Conservation (phyloP, 768 basidiomycete genomes). For the Rhodotorula paludigena region DNA sequence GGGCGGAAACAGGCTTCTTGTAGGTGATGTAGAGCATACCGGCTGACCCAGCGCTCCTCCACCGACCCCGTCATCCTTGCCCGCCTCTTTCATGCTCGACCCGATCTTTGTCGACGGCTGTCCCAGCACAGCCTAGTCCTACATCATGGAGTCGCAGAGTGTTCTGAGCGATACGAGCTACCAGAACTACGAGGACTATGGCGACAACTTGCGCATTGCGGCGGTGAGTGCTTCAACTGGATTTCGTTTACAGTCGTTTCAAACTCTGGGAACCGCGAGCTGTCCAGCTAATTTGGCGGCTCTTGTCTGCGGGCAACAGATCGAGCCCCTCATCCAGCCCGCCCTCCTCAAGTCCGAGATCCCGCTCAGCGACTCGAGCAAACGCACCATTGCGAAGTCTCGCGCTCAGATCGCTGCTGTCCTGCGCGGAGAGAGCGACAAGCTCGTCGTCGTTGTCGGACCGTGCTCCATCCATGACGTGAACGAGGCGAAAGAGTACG, state of each 20-base stretch:
- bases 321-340: constrained; percentile 33
- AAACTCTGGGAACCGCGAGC: no score
- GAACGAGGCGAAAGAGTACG: constrained; percentile 63
- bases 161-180: background rate
- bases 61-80: background rate
- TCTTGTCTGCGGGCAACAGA: background rate
- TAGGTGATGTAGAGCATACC: no score
- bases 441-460: constrained; percentile 84
- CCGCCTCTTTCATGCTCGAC: background rate
- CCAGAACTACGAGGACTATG: constrained; percentile 34
- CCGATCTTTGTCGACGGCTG: no score
- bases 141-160: background rate
- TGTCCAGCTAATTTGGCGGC: no score
- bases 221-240: constrained; percentile 10
- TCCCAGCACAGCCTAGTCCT: no score
- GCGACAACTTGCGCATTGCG: constrained; percentile 33
- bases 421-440: constrained; percentile 75
- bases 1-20: no score
- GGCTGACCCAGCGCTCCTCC: no score
- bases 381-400: constrained; percentile 69
- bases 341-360: constrained; percentile 76
- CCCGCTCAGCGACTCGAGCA: constrained; percentile 60
- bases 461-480: constrained; percentile 93
- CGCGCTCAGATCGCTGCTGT: constrained; percentile 74
- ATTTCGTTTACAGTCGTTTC: background rate